Evolutionary conservation across 2,329 filamentous ascomycete genomes (phyloP).

Genomic region (Nigrospora sphaerica): DNA sequence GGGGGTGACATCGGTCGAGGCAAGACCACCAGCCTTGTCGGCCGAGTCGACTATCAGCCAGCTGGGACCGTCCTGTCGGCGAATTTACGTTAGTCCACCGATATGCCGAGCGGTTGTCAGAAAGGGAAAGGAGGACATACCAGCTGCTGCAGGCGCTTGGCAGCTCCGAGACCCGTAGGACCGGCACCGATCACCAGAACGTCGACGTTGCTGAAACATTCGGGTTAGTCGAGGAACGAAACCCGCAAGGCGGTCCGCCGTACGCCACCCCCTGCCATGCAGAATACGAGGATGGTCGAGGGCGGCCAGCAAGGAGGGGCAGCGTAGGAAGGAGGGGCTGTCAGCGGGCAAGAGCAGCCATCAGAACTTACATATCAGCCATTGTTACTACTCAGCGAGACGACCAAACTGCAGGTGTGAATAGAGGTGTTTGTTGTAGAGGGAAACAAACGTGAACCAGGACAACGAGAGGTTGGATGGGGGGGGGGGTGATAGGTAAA

Average conservation of each 20-base stretch:
- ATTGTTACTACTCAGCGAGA: slow-evolving; percentile 1
- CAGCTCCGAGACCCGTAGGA: slow-evolving; percentile 93
- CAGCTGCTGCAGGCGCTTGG: slow-evolving; percentile 94
- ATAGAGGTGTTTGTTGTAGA: neutral
- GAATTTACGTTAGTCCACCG: slow-evolving; percentile 7
- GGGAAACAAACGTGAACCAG: neutral
- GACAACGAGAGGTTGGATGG: neutral
- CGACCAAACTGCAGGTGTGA: no score
- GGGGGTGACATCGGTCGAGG: slow-evolving; percentile 87
- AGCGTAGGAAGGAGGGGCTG: no score
- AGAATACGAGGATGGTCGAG: no score
- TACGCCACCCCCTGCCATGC: no score
- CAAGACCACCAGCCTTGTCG: slow-evolving; percentile 89
- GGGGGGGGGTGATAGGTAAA: neutral
- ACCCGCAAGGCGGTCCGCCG: neutral
- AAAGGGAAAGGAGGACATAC: slow-evolving; percentile 44
- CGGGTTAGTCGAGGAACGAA: neutral
- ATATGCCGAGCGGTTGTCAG: slow-evolving; percentile 18
- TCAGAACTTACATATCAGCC: slow-evolving; percentile 2
- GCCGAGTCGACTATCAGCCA: slow-evolving; percentile 95
- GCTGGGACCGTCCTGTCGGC: slow-evolving; percentile 70
- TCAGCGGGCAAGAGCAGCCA: no score
- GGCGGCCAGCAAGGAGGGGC: no score
- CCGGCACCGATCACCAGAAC: slow-evolving; percentile 97
- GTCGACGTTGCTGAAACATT: slow-evolving; percentile 67